These are phyloP conservation scores for Entomortierella lignicola DNA, from an alignment of 192 early-diverging fungal species.

Conservation along the genomic window DNA sequence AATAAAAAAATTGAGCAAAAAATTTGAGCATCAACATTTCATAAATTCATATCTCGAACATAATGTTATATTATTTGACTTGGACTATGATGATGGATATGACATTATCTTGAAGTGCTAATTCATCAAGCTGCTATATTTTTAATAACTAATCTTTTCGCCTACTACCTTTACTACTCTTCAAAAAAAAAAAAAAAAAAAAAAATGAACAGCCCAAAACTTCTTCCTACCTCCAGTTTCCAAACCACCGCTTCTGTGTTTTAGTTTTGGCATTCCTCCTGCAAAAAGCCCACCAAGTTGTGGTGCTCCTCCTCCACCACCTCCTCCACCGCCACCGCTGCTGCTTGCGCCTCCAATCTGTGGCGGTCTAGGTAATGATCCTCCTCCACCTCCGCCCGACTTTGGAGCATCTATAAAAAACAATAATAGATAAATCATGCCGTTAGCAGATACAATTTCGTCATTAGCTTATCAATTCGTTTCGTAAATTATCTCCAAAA, in stretches of 20 bases:
- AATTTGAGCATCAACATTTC: too few relatives aligned
- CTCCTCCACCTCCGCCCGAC: constrained; percentile 16
- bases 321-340: constrained; percentile 18
- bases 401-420: constrained; percentile 22
- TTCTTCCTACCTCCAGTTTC: constrained; percentile 58
- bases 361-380: constrained; percentile 42
- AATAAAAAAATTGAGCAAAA: too few relatives aligned
- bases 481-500: too few relatives aligned
- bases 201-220: constrained; percentile 19
- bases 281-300: constrained; percentile 71
- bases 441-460: neutral
- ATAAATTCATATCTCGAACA: too few relatives aligned
- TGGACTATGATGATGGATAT: too few relatives aligned
- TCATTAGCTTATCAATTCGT: neutral
- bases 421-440: neutral
- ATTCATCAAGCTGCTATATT: too few relatives aligned
- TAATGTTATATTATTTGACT: too few relatives aligned
- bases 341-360: constrained; percentile 37
- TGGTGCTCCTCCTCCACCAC: constrained; percentile 56
- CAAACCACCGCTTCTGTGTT: constrained; percentile 66
- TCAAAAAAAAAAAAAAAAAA: constrained; percentile 25
- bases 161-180: too few relatives aligned
- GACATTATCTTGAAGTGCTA: too few relatives aligned
- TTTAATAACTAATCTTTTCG: too few relatives aligned
- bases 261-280: constrained; percentile 72